Conservation (phyloP, 2,329 filamentous ascomycete species). For the Parasarocladium wereldwijsianum region DNA sequence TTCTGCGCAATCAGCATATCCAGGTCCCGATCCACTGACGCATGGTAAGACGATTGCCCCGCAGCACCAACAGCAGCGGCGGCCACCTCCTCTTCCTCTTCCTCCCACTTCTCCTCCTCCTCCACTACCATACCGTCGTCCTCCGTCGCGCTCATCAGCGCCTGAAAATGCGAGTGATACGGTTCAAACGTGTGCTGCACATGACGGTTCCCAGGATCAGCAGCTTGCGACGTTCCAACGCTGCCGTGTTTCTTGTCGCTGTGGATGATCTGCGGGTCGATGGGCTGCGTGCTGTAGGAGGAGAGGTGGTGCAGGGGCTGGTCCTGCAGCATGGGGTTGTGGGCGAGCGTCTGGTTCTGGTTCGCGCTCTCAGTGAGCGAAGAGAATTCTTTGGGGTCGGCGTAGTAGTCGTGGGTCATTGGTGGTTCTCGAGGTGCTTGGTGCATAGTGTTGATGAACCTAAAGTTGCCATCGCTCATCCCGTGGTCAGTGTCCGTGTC, state of each 20-base stretch:
- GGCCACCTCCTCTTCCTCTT: conserved; percentile 15
- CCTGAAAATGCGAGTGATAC: conserved; percentile 32
- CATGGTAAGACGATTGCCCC: too few species aligned
- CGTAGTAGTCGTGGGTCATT: conserved; percentile 26
- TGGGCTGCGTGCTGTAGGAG: conserved; percentile 32
- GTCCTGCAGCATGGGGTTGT: conserved; percentile 14
- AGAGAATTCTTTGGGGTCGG: conserved; percentile 33
- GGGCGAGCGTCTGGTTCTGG: conserved; percentile 10
- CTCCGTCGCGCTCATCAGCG: conserved; percentile 33
- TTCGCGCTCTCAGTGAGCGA: conserved; percentile 18
- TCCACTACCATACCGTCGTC: conserved; percentile 12
- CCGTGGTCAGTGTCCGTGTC: not conserved
- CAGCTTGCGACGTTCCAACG: conserved; percentile 19
- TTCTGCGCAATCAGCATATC: conserved; percentile 36
- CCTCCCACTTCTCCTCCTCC: not conserved
- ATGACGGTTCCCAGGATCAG: conserved; percentile 14
- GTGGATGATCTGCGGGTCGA: conserved; percentile 45
- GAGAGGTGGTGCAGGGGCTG: conserved; percentile 17
- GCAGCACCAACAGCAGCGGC: conserved; percentile 14
- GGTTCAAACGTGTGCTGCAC: conserved; percentile 20
- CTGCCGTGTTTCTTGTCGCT: too few species aligned
- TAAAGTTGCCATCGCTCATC: conserved; percentile 2
- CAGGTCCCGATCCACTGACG: conserved; percentile 30
- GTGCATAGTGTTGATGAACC: conserved; percentile 10
- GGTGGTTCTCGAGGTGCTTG: conserved; percentile 7